Base-by-base conservation (phyloP, 257 asterid genomes). In the Fraxinus americana region DNA sequence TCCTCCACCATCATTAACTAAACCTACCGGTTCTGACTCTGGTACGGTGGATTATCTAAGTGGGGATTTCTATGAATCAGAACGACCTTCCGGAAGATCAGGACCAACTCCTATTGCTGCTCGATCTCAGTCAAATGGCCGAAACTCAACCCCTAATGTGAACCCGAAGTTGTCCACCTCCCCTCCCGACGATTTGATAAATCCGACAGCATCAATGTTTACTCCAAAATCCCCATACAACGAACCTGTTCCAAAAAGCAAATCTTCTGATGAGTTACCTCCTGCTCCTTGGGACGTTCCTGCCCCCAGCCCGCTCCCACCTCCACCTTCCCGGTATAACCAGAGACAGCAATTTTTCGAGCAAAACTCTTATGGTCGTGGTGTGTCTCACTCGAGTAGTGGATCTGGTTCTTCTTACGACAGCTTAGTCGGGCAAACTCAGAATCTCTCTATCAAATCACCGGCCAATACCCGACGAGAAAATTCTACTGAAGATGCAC, bases 331-430 rank as follows among this genome's bases (percentile, higher is more conserved):
- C 3, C 84, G 78, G 89, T 73, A 91, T 91, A 90, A 90, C 86
- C 97, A 94, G 90, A 86, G 97, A 50, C 97, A 91, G 23, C 98
- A 94, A 25, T 94, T 82, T 80, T 91, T 94, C 36, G 93, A 92
- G 88, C 94, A 90, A 66, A 86, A 80, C 59, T 74, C 70, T 34
- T 70, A 63, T 41, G 67, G 81, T 34, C 87, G 87, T 12, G 86
- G 85, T 79, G 77, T 89, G 38, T 78, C 96, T 61, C 83, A 54
- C 59, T 83, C 92, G 1, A 85, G 88, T 41, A 83, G 89, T 38
- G 97, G 89, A 61, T 91, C 97, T 4, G 87, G 92, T 41, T 88
- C 96, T 69, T 89, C 98, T 66, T 85, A 86, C 34, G 97, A 93
- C 71, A 82, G 90, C 85, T 83, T 95, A 76, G 92, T 89, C 29